Evolutionary conservation across 129 eudicot species (phyloP).

Genomic region (Flaveria ramosissima): DNA sequence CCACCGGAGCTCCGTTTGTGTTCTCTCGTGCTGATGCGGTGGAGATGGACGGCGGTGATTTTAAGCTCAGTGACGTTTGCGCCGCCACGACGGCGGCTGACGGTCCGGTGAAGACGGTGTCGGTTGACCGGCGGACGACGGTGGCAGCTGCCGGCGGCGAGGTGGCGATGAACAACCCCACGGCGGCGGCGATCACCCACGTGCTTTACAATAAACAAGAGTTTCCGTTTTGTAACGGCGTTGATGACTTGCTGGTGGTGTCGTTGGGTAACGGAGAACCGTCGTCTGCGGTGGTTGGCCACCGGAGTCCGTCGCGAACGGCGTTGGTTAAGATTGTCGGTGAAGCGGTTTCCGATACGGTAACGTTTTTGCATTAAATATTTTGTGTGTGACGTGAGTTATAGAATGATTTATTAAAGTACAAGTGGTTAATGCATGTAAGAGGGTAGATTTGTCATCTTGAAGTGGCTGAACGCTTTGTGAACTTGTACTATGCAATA

Average conservation of each 20-base stretch:
- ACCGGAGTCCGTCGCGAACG: constrained; percentile 38
- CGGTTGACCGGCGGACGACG: constrained; percentile 55
- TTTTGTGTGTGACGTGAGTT: constrained; percentile 16
- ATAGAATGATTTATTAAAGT: not conserved
- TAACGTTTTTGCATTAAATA: constrained; percentile 30
- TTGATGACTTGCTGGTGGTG: constrained; percentile 69
- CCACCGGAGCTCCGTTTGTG: constrained; percentile 65
- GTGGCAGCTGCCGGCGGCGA: constrained; percentile 65
- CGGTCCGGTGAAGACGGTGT: constrained; percentile 41
- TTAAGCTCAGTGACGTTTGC: constrained; percentile 70
- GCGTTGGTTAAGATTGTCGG: constrained; percentile 54
- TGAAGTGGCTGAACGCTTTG: not conserved
- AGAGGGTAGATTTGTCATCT: constrained; percentile 22
- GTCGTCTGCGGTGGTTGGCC: constrained; percentile 29
- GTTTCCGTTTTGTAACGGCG: constrained; percentile 74
- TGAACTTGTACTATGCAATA: constrained; percentile 15
- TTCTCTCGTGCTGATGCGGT: constrained; percentile 93
- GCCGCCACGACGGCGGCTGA: constrained; percentile 56
- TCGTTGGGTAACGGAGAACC: constrained; percentile 76
- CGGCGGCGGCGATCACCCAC: constrained; percentile 85
- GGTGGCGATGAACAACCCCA: constrained; percentile 76
- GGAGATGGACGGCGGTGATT: constrained; percentile 74
- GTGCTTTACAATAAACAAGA: constrained; percentile 75
- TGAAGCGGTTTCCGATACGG: constrained; percentile 81
- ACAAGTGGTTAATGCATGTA: constrained; percentile 12